phyloP scores from a whole-genome alignment of 2,329 filamentous ascomycete genomes.

The Thielaviopsis ethacetica region DNA sequence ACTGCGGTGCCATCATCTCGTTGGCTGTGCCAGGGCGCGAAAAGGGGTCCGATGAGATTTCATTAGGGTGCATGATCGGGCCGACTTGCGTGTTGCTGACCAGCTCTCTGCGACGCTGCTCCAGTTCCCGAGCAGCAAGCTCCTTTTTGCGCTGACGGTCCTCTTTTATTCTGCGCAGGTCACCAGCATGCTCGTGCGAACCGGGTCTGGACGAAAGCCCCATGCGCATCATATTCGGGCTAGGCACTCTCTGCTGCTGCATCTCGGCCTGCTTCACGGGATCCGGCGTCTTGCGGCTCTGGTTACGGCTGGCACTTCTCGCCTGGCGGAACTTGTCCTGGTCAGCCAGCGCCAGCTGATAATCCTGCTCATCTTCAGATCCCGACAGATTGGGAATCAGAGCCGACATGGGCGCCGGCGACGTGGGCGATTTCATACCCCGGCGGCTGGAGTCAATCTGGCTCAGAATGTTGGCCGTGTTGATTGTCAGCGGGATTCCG shows the following conservation, averaged over 20 bases:
- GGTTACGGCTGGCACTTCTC: slow-evolving; percentile 31
- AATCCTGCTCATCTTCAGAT: slow-evolving; percentile 52
- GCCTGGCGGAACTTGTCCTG: slow-evolving; percentile 41
- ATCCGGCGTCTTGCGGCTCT: slow-evolving; percentile 17
- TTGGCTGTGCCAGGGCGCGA: slow-evolving; percentile 16
- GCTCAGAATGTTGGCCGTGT: slow-evolving; percentile 19
- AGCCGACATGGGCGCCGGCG: slow-evolving; percentile 42
- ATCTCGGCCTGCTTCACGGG: slow-evolving; percentile 13
- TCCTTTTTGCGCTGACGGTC: slow-evolving; percentile 54
- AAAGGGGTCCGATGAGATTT: slow-evolving; percentile 26
- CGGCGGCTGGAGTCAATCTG: background rate
- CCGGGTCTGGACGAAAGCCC: slow-evolving; percentile 20
- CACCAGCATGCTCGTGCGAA: slow-evolving; percentile 33
- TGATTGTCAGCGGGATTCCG: slow-evolving; percentile 48
- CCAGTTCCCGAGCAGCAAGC: slow-evolving; percentile 66
- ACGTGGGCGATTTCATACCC: slow-evolving; percentile 4
- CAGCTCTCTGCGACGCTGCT: slow-evolving; percentile 72
- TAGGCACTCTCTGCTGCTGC: background rate
- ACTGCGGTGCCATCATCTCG: slow-evolving; percentile 17
- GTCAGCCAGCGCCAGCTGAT: slow-evolving; percentile 33
- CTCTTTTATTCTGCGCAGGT: slow-evolving; percentile 38
- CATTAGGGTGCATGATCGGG: slow-evolving; percentile 57
- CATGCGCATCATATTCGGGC: background rate
- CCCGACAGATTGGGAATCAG: slow-evolving; percentile 30
- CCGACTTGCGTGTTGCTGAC: slow-evolving; percentile 67